Percentiles rank a stretch among this genome's conserved stretches.
Conservation (phyloP, 2,329 filamentous ascomycete species). For the Anthostomella pinea region DNA sequence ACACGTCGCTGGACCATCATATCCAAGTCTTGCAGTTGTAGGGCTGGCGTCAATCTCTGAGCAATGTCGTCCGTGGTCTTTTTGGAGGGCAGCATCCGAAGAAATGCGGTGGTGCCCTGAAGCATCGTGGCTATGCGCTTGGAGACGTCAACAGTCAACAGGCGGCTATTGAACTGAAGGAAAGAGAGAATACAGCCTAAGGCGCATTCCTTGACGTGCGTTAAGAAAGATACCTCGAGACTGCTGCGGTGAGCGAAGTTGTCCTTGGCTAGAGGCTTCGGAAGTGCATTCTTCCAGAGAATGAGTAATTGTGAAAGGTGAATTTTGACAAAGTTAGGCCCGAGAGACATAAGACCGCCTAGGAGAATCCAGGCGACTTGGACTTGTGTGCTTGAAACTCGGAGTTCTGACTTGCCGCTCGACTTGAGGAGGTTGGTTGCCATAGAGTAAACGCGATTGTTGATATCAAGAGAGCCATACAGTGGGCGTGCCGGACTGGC, state of each 20-base stretch:
- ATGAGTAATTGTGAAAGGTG: slow-evolving; percentile 91
- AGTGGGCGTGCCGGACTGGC: slow-evolving; percentile 84
- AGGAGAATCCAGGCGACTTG: slow-evolving; percentile 98
- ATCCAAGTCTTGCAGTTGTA: slow-evolving; percentile 87
- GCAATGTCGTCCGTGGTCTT: slow-evolving; percentile 84
- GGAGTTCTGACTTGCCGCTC: slow-evolving; percentile 84
- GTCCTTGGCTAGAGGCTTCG: slow-evolving; percentile 90
- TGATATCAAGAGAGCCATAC: slow-evolving; percentile 93
- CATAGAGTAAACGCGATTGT: slow-evolving; percentile 85
- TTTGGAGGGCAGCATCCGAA: slow-evolving; percentile 79
- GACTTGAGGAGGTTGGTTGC: slow-evolving; percentile 90
- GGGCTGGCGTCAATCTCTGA: slow-evolving; percentile 76
- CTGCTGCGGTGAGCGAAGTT: slow-evolving; percentile 80
- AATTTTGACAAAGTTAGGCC: slow-evolving; percentile 98
- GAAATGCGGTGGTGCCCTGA: slow-evolving; percentile 86
- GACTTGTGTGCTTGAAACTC: slow-evolving; percentile 89
- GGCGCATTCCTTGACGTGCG: slow-evolving; percentile 92
- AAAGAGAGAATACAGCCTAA: slow-evolving; percentile 89
- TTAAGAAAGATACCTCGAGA: slow-evolving; percentile 86
- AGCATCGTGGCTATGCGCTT: slow-evolving; percentile 92
- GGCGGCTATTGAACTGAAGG: slow-evolving; percentile 85
- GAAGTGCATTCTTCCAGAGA: slow-evolving; percentile 95
- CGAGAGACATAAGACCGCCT: slow-evolving; percentile 91
- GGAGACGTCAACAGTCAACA: slow-evolving; percentile 90
- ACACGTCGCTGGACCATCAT: slow-evolving; percentile 92